phyloP scores from a whole-genome alignment of 1,284 basidiomycete species.

The Ustilago vetiveriae region DNA sequence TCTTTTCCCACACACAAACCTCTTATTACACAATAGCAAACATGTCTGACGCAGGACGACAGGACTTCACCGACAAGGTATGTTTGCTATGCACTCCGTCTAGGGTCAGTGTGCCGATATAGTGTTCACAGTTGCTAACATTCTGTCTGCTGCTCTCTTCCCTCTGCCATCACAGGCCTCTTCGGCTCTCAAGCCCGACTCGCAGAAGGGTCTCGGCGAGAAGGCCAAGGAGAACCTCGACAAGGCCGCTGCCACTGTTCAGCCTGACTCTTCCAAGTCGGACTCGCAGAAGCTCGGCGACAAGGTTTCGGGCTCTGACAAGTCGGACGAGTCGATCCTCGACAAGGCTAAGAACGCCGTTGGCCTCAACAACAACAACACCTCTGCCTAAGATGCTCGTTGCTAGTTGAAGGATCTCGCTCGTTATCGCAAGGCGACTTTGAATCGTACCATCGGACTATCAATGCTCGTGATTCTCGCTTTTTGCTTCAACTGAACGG shows the following conservation, averaged over 20 bases:
- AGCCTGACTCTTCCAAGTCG: constrained; percentile 68
- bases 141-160: not conserved
- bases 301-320: constrained; percentile 68
- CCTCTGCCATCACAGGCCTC: constrained; percentile 14
- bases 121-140: constrained; percentile 6
- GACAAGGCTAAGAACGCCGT: constrained; percentile 58
- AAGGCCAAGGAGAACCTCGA: constrained; percentile 57
- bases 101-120: not conserved
- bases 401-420: not conserved
- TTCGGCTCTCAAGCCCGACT: constrained; percentile 56
- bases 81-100: not conserved
- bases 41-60: constrained; percentile 56
- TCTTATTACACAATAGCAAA: constrained; percentile 16
- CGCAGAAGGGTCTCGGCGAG: constrained; percentile 48
- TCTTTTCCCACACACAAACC: constrained; percentile 10
- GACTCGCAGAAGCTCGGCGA: constrained; percentile 71
- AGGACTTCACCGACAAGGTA: constrained; percentile 53
- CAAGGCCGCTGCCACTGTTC: constrained; percentile 61
- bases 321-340: constrained; percentile 50
- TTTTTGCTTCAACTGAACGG: not conserved
- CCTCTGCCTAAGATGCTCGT: constrained; percentile 3
- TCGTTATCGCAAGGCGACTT: not conserved
- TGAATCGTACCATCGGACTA: not conserved
- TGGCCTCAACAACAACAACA: constrained; percentile 46
- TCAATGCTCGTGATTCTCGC: not conserved